Evolutionary conservation across 2,329 filamentous ascomycete genomes (phyloP), one percentile per base, ranked within the genome.

Genomic region (Neurospora sp.): DNA sequence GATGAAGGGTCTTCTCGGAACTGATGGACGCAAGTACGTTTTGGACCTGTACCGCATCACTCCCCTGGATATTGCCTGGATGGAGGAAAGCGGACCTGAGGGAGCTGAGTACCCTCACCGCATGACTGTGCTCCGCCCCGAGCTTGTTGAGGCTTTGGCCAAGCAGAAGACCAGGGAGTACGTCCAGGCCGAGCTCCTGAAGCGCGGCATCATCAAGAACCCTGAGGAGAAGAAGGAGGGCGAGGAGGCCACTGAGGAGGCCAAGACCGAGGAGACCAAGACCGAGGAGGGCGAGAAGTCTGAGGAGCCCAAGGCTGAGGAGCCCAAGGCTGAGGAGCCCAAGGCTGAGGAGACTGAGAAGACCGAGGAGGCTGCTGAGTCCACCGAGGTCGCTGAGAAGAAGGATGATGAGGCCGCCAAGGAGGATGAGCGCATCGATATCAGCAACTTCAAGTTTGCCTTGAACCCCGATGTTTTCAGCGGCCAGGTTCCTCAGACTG

Each of bases 401-500:
- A 62, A 62, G 52, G 52, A 62, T 36, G 69, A 71, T 8, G 70
- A 82, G 28, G 79, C 81, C 66, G 79, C 83, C 69, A 75, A 82
- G 62, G 78, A 81, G 52, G 86, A 88, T 76, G 90, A 92, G 73
- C 88, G 90, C 69, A 91, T 97, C 43, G 93, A 98, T 76, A 89
- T 97, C 71, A 92, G 92, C 62, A 88, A 91, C 75, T 99, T 98
- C 84, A 86, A 89, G 66, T 93, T 97, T 76, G 85, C 92, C 6
- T 87, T 99, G 68, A 99, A 99, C 82, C 94, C 96, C 5, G 96
- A 99, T 80, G 93, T 93, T 39, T 98, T 95, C 85, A 97, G 93
- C 77, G 95, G 94, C 68, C 96, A 98, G 80, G 84, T 88, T 68
- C 94, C 96, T 43, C 92, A 97, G 80, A 96, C 92, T 0, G 91